Percentiles rank a stretch among this genome's conserved stretches.
Evolutionary conservation across 108 stramenopile genomes (phyloP).

Genomic region (Thalassiosira profunda): DNA sequence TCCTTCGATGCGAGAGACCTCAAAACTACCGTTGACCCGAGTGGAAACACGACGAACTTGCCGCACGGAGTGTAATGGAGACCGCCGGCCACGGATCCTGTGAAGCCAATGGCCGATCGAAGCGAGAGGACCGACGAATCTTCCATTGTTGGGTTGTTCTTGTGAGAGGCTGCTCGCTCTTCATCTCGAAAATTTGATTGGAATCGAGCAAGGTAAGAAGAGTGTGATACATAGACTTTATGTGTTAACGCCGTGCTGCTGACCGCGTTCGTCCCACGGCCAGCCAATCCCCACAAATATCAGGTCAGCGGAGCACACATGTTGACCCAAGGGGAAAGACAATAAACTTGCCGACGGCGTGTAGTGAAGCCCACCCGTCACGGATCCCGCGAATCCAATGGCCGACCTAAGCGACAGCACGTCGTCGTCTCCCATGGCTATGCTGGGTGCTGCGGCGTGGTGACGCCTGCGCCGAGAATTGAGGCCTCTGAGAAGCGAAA

Average conservation of each 20-base stretch:
- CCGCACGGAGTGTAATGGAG: conserved; percentile 85
- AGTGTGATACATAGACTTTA: background rate
- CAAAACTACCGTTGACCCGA: conserved; percentile 53
- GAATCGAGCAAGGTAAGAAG: background rate
- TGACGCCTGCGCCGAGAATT: too few relatives aligned
- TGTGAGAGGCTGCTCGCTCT: background rate
- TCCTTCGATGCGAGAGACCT: conserved; percentile 44
- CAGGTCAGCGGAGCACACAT: background rate
- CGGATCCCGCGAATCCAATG: conserved; percentile 65
- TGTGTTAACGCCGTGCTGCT: too few relatives aligned
- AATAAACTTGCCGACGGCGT: conserved; percentile 71
- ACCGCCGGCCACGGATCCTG: conserved; percentile 62
- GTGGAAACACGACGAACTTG: conserved; percentile 62
- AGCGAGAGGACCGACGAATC: conserved; percentile 26
- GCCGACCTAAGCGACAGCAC: conserved; percentile 52
- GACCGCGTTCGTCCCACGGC: background rate
- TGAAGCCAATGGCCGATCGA: conserved; percentile 59
- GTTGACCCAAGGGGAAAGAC: conserved; percentile 62
- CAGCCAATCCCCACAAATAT: background rate
- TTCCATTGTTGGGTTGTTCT: background rate
- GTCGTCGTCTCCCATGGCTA: too few relatives aligned
- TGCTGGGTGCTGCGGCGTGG: too few relatives aligned
- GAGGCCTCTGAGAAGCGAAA: too few relatives aligned
- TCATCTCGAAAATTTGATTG: background rate
- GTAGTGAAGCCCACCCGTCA: conserved; percentile 71